phyloP scores from a whole-genome alignment of 2,329 filamentous ascomycete genomes.

The Fusarium temperatum region DNA sequence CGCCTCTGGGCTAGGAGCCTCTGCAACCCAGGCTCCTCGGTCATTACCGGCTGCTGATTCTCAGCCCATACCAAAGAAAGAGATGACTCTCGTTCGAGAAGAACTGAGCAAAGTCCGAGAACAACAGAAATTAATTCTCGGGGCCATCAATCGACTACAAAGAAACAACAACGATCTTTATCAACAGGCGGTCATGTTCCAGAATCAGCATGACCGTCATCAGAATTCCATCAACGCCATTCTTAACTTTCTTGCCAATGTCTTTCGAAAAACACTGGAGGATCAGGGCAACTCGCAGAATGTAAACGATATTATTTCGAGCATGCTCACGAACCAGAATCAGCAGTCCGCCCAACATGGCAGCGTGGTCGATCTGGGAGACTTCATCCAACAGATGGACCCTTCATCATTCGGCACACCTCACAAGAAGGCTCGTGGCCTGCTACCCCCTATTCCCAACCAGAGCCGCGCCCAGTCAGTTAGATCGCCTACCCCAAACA shows the following conservation, averaged over 20 bases:
- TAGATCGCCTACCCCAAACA: slow-evolving; percentile 29
- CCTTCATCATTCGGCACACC: slow-evolving; percentile 51
- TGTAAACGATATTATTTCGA: slow-evolving; percentile 84
- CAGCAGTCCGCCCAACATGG: slow-evolving; percentile 59
- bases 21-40: slow-evolving; percentile 35
- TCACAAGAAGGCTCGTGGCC: slow-evolving; percentile 62
- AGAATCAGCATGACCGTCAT: slow-evolving; percentile 92
- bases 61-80: slow-evolving; percentile 70
- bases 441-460: slow-evolving; percentile 64
- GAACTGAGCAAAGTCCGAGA: slow-evolving; percentile 85
- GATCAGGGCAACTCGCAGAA: slow-evolving; percentile 80
- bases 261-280: slow-evolving; percentile 93
- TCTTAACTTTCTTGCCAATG: slow-evolving; percentile 93
- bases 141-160: slow-evolving; percentile 80
- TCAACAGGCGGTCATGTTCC: slow-evolving; percentile 87
- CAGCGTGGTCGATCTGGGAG: slow-evolving; percentile 69
- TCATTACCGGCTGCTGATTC: slow-evolving; percentile 55
- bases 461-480: slow-evolving; percentile 43
- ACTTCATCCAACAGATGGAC: slow-evolving; percentile 61
- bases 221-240: slow-evolving; percentile 99
- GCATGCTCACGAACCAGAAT: slow-evolving; percentile 70
- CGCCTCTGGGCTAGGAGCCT: slow-evolving; percentile 31
- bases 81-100: slow-evolving; percentile 78
- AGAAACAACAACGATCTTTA: slow-evolving; percentile 89
- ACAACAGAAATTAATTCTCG: slow-evolving; percentile 86